Percentiles rank a stretch among this genome's conserved stretches.
Conservation (phyloP, 768 basidiomycete species). For the Suillus sp. region DNA sequence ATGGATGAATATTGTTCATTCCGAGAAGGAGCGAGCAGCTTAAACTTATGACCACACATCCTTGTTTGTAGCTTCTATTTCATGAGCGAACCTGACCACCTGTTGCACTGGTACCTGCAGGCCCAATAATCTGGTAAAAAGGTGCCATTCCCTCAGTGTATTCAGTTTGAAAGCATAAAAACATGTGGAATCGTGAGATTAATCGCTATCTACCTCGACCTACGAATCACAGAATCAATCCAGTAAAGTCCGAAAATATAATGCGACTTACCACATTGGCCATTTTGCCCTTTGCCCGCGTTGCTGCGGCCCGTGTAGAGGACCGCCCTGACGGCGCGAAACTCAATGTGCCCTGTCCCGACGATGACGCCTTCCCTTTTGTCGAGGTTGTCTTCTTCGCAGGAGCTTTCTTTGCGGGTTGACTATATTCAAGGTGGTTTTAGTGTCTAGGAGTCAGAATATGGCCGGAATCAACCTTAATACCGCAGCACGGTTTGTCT, state of each 20-base stretch:
- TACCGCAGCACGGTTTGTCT: slow-evolving; percentile 64
- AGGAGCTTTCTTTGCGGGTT: slow-evolving; percentile 53
- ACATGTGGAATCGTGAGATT: neutral
- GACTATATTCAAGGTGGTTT: slow-evolving; percentile 25
- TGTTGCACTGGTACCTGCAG: no score
- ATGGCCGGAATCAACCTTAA: slow-evolving; percentile 49
- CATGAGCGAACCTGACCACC: neutral
- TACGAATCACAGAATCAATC: neutral
- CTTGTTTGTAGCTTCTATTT: neutral
- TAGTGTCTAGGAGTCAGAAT: slow-evolving; percentile 26
- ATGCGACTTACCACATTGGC: slow-evolving; percentile 41
- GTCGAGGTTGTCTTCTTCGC: slow-evolving; percentile 47
- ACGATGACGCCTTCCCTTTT: slow-evolving; percentile 27
- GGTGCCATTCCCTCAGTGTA: neutral
- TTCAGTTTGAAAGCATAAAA: neutral
- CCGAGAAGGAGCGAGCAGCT: neutral
- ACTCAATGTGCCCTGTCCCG: slow-evolving; percentile 56
- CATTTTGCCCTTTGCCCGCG: slow-evolving; percentile 65
- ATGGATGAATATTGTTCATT: neutral
- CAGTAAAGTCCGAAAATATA: neutral
- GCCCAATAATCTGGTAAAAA: neutral
- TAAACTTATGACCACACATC: neutral
- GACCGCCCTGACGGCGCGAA: slow-evolving; percentile 62
- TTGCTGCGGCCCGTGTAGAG: slow-evolving; percentile 68
- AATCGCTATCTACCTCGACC: slow-evolving; percentile 33